Percentiles rank a stretch among this genome's conserved stretches.
Conservation (phyloP, 768 basidiomycete species). For the Hebeloma cylindrosporum region DNA sequence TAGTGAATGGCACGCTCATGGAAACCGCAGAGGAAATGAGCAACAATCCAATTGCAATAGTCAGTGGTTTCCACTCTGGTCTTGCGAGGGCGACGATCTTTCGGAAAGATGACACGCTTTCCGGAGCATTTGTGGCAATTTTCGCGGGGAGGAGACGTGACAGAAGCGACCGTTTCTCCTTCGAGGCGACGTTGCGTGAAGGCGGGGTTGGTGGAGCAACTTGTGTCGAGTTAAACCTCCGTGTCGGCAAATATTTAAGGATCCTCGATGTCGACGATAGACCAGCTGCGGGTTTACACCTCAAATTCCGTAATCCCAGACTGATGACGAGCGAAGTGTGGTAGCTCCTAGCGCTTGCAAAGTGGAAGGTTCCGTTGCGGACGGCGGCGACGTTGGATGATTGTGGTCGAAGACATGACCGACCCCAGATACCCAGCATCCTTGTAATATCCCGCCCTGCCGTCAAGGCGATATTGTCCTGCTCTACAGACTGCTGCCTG, state of each 20-base stretch:
- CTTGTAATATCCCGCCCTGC: not conserved
- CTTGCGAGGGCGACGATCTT: conserved; percentile 78
- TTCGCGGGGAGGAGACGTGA: conserved; percentile 18
- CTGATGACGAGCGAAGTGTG: conserved; percentile 4
- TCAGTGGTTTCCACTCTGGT: conserved; percentile 77
- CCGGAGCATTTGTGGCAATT: conserved; percentile 23
- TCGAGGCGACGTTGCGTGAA: conserved; percentile 8
- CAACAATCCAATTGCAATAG: conserved; percentile 75
- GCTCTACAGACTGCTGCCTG: too few species aligned
- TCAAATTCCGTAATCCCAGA: not conserved
- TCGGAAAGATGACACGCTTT: conserved; percentile 61
- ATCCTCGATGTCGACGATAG: not conserved
- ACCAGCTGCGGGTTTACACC: not conserved
- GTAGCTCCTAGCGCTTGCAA: conserved; percentile 11
- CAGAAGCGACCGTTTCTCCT: conserved; percentile 14
- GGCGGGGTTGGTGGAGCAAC: conserved; percentile 10
- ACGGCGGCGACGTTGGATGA: too few species aligned
- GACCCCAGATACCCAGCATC: conserved; percentile 31
- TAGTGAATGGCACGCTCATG: conserved; percentile 90
- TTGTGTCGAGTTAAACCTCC: conserved; percentile 22
- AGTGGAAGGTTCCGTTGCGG: conserved; percentile 5
- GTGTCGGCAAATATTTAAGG: conserved; percentile 1
- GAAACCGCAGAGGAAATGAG: conserved; percentile 88
- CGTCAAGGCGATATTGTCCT: too few species aligned
- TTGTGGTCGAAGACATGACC: conserved; percentile 20